Conservation (phyloP, 768 basidiomycete genomes). For the Mycena epipterygia region DNA sequence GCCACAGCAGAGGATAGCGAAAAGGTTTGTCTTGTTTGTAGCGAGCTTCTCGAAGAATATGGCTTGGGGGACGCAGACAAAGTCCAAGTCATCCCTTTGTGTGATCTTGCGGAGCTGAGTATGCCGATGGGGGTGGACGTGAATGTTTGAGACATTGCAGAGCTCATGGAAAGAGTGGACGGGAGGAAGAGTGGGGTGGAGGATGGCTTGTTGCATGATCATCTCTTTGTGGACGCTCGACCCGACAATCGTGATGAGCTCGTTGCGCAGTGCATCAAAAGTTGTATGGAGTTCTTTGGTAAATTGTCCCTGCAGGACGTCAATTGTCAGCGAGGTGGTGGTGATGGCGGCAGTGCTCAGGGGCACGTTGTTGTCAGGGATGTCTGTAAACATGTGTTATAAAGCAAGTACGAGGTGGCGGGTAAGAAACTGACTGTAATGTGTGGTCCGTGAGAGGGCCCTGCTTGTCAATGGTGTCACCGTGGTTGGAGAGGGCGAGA, state of each 20-base stretch:
- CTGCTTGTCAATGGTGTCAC: not conserved
- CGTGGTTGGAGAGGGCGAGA: not conserved
- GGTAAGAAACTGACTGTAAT: not conserved
- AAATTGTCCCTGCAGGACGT: not conserved
- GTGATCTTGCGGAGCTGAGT: not conserved
- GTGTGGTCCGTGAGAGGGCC: not conserved
- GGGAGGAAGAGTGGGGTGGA: not conserved
- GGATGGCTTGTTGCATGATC: not conserved
- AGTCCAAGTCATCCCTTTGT: not conserved
- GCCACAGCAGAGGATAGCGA: slow-evolving; percentile 14
- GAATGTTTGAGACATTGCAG: not conserved
- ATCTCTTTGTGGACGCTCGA: not conserved
- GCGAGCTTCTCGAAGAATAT: slow-evolving; percentile 7
- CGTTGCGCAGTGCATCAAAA: not conserved
- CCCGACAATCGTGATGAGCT: not conserved
- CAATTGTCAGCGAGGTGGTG: not conserved
- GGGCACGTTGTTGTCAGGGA: not conserved
- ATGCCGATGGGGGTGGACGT: not conserved
- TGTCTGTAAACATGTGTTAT: not conserved
- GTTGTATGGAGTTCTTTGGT: not conserved
- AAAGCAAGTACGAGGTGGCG: too few relatives aligned
- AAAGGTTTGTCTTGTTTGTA: not conserved
- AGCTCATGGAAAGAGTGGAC: not conserved
- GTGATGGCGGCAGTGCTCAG: not conserved
- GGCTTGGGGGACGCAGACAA: slow-evolving; percentile 4